A percentile compares a stretch with the other conserved stretches of the same genome.
phyloP scores from a whole-genome alignment of 148 eudicot genomes.

The Cornus controversa region DNA sequence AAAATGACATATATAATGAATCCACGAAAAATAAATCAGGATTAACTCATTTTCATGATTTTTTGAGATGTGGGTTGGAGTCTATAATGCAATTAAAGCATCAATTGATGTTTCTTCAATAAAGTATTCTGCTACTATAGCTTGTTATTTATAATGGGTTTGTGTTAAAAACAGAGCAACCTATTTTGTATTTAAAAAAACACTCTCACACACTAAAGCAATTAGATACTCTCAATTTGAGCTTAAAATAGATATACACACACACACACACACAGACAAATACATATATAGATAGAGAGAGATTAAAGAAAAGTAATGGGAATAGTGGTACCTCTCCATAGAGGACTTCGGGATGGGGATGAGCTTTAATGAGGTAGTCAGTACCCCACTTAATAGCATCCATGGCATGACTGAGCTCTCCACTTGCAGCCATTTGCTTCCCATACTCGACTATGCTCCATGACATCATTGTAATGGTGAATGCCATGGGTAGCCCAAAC shows the following conservation, averaged over 20 bases:
- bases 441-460: conserved; percentile 96
- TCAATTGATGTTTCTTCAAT: not conserved
- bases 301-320: not conserved
- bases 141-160: no score
- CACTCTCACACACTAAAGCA: not conserved
- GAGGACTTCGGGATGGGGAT: conserved; percentile 84
- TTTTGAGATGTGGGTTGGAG: no score
- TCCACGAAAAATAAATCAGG: not conserved
- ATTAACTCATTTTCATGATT: no score
- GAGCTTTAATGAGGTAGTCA: conserved; percentile 93
- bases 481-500: conserved; percentile 97
- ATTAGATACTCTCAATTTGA: not conserved
- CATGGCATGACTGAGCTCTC: conserved; percentile 79
- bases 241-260: not conserved
- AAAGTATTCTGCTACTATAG: no score
- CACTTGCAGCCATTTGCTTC: conserved; percentile 66
- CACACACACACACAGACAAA: not conserved
- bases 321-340: conserved; percentile 77
- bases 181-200: not conserved
- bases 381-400: conserved; percentile 97
- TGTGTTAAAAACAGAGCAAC: conserved; percentile 4
- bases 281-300: not conserved
- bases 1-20: conserved; percentile 7
- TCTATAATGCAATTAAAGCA: not conserved
- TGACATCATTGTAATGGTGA: conserved; percentile 92